Base-by-base conservation (phyloP, 495 filamentous ascomycete species). In the Terfezia boudieri region DNA sequence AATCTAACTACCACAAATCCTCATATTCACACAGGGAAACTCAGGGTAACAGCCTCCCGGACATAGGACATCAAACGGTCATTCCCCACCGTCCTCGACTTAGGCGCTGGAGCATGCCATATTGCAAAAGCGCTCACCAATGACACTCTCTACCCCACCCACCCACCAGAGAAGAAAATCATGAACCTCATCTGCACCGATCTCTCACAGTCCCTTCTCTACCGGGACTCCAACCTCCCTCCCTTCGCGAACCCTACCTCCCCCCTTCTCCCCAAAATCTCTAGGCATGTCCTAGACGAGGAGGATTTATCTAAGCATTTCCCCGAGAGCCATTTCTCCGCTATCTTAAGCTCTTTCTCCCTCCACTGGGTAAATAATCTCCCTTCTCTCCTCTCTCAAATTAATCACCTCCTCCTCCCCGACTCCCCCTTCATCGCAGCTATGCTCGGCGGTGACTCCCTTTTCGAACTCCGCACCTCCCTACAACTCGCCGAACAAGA, bases 311-410 rank as follows among this genome's bases (percentile, higher is more conserved):
- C 76, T 2, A 71, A 94, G 1, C 86, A 89, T 0, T 94, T 84
- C 69, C 74, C 72, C 20, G 68, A 80, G n/a, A 73, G 79, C 59
- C 74, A 76, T 17, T 94, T 95, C 68, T 85, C 94, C 69, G 81
- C 90, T 37, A 83, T 94, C 3, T 71, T 99, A 32, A 86, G 80
- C 61, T 88, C 82, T 48, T 71, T 93, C 56, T 85, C 80, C 36
- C 76, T 99, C 65, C 92, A 99, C 68, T 99, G 92, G 92, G 81
- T 94, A 68, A 99, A 99, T 67, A 84, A 99, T 65, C 76, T 99
- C 8, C 90, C 92, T 0, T 81, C 79, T 4, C 70, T 89, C 4
- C 75, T 99, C 1, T 68, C 76, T 37, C 84, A 94, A 64, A 75
- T 93, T 58, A 86, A 90, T 69, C 71, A 71, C 46, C 72, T 88